Percentiles rank a stretch among this genome's conserved stretches.
These are phyloP conservation scores for Sporisorium iseilematis-ciliati DNA, from an alignment of 1,284 basidiomycete genomes.

Conservation along the genomic window DNA sequence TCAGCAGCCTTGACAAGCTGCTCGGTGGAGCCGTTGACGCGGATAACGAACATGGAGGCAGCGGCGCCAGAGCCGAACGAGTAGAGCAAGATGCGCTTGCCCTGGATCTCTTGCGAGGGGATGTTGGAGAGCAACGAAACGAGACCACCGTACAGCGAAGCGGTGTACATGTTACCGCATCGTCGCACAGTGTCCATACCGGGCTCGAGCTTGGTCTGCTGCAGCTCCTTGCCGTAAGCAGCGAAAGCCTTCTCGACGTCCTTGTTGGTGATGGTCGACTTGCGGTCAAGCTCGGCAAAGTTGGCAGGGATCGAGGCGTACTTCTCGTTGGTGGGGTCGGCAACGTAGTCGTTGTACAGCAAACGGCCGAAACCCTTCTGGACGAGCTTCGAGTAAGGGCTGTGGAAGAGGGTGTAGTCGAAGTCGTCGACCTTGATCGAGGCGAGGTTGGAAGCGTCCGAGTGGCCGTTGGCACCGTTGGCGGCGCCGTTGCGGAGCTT, in stretches of 20 bases:
- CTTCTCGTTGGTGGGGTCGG: slow-evolving; percentile 79
- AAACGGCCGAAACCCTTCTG: slow-evolving; percentile 97
- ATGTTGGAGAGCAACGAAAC: slow-evolving; percentile 73
- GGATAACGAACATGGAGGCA: slow-evolving; percentile 87
- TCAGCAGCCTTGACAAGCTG: slow-evolving; percentile 84
- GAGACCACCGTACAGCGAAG: slow-evolving; percentile 93
- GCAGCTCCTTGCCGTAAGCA: slow-evolving; percentile 56
- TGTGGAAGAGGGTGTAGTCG: slow-evolving; percentile 87
- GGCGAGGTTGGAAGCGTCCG: slow-evolving; percentile 50
- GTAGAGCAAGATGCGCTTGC: slow-evolving; percentile 80
- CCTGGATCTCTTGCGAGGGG: slow-evolving; percentile 58
- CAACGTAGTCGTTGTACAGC: slow-evolving; percentile 90
- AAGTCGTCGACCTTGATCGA: slow-evolving; percentile 80
- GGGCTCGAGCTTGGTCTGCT: slow-evolving; percentile 63
- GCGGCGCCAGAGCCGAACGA: slow-evolving; percentile 94
- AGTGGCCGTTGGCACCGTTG: slow-evolving; percentile 50
- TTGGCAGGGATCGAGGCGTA: slow-evolving; percentile 79
- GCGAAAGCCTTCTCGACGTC: slow-evolving; percentile 82
- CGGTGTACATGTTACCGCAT: slow-evolving; percentile 96
- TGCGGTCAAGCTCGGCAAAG: slow-evolving; percentile 76
- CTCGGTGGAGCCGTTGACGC: slow-evolving; percentile 85
- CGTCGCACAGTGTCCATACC: slow-evolving; percentile 67
- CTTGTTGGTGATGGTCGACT: slow-evolving; percentile 81
- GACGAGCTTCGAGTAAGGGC: slow-evolving; percentile 96
- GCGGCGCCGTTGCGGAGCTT: slow-evolving; percentile 69